A percentile compares a stretch with the other conserved stretches of the same genome.
phyloP scores from a whole-genome alignment of 73 alveolate genomes.

The Paramecium biaurelia region DNA sequence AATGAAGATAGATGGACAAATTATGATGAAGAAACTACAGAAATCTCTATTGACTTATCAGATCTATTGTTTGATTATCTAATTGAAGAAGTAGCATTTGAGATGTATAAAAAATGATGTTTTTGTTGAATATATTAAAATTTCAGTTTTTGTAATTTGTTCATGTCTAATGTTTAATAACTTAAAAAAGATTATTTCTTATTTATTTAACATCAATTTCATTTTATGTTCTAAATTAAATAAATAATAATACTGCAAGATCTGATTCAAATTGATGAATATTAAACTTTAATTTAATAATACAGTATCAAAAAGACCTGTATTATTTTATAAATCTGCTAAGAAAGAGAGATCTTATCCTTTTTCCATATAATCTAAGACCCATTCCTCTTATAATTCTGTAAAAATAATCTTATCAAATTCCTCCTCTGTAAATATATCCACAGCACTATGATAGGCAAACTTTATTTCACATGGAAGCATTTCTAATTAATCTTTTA shows the following conservation, averaged over 20 bases:
- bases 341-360: neutral
- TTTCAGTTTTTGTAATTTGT: neutral
- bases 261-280: neutral
- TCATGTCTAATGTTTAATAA: neutral
- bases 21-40: slow-evolving; percentile 65
- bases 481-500: neutral
- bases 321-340: neutral
- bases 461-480: neutral
- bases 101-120: neutral
- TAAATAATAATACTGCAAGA: neutral
- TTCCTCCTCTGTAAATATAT: neutral
- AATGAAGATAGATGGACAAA: slow-evolving; percentile 67
- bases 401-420: neutral
- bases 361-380: neutral
- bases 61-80: slow-evolving; percentile 57
- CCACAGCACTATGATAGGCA: neutral
- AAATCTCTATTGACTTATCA: slow-evolving; percentile 59
- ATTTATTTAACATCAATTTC: neutral
- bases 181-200: neutral
- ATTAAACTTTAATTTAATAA: neutral
- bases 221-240: neutral
- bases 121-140: neutral
- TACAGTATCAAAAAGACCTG: neutral
- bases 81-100: slow-evolving; percentile 43
- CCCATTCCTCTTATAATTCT: neutral